Conservation (phyloP, 441 rosid species). For the Pelargonium hybrid region DNA sequence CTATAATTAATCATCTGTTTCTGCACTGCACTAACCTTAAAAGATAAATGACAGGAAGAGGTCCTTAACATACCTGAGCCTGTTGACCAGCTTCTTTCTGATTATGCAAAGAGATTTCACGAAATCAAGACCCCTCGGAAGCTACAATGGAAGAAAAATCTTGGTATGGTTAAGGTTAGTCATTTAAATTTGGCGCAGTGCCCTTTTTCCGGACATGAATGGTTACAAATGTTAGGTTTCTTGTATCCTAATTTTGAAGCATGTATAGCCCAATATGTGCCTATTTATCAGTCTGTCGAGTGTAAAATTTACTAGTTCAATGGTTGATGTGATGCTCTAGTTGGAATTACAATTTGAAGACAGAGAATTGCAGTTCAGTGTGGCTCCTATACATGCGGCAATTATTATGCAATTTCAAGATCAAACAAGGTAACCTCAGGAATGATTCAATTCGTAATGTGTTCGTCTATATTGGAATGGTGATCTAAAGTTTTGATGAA, state of each 20-base stretch:
- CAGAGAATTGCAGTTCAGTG: slow-evolving; percentile 62
- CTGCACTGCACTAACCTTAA: slow-evolving; percentile 6
- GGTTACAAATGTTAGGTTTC: neutral
- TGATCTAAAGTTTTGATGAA: neutral
- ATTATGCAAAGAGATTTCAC: slow-evolving; percentile 69
- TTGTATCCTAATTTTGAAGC: too few species aligned
- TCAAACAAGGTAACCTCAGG: slow-evolving; percentile 46
- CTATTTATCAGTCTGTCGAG: too few species aligned
- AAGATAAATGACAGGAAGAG: slow-evolving; percentile 58
- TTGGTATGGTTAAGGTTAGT: slow-evolving; percentile 82
- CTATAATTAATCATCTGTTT: neutral
- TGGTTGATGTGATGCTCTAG: slow-evolving; percentile 31
- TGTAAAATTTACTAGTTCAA: neutral
- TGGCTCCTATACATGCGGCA: slow-evolving; percentile 80
- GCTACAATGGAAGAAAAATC: slow-evolving; percentile 93
- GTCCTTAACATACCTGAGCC: slow-evolving; percentile 58
- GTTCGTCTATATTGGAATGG: slow-evolving; percentile 6
- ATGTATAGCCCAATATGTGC: too few species aligned
- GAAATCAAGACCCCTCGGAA: slow-evolving; percentile 93
- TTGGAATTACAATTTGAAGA: slow-evolving; percentile 93
- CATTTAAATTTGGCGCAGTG: slow-evolving; percentile 9
- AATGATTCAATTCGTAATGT: slow-evolving; percentile 4
- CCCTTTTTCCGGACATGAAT: slow-evolving; percentile 3
- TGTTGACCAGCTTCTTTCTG: slow-evolving; percentile 61
- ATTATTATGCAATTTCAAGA: slow-evolving; percentile 93